These are phyloP conservation scores for Podospora pseudocomata DNA, from an alignment of 495 filamentous ascomycete species.

Conservation along the genomic window DNA sequence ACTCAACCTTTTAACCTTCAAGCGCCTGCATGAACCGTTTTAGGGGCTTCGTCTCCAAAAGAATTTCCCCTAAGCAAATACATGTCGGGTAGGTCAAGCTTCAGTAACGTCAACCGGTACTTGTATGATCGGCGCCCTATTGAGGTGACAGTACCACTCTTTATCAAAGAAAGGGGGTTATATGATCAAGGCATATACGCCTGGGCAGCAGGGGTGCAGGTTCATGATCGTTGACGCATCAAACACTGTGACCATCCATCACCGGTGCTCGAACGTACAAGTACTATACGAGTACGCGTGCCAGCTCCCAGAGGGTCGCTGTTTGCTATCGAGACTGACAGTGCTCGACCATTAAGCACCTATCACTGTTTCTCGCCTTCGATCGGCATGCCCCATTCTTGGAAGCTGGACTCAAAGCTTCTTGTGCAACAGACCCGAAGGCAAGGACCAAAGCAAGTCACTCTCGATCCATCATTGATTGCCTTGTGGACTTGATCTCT, in stretches of 20 bases:
- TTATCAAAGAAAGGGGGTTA: not conserved
- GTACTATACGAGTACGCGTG: not conserved
- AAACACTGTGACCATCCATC: not conserved
- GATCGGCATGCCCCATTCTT: not conserved
- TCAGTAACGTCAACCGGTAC: not conserved
- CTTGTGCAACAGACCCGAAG: too few relatives aligned
- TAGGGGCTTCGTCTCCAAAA: constrained; percentile 6
- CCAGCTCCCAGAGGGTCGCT: too few relatives aligned
- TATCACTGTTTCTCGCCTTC: not conserved
- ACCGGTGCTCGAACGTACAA: not conserved
- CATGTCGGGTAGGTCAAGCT: not conserved
- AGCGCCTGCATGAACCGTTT: constrained; percentile 18
- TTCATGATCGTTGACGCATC: not conserved
- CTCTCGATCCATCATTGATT: too few relatives aligned
- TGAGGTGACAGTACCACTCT: not conserved
- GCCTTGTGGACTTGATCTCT: too few relatives aligned
- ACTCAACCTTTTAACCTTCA: not conserved
- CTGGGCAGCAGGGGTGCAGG: not conserved
- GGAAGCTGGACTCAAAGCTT: too few relatives aligned
- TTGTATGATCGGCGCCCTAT: constrained; percentile 14
- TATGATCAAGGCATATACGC: not conserved
- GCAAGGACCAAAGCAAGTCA: too few relatives aligned
- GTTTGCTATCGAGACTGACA: not conserved
- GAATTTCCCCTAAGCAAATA: not conserved
- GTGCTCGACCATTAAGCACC: not conserved